These are phyloP conservation scores for Fomes fomentarius DNA, from an alignment of 1,284 basidiomycete genomes.

Conservation along the genomic window DNA sequence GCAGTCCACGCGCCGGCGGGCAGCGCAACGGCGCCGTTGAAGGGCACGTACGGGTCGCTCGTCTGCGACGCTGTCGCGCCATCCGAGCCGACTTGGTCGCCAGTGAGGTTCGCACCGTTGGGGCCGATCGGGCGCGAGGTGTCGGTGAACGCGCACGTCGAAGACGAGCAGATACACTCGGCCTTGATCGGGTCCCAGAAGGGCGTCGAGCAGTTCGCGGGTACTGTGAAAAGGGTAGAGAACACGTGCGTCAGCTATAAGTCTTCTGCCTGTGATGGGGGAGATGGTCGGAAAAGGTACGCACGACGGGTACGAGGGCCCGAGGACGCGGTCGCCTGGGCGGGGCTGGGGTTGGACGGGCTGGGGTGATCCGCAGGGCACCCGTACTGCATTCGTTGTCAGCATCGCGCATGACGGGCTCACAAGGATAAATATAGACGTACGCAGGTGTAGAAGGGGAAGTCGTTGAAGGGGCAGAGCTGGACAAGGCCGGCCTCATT, in stretches of 20 bases:
- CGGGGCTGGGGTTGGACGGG: constrained; percentile 64
- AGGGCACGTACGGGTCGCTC: constrained; percentile 46
- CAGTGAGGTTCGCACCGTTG: constrained; percentile 72
- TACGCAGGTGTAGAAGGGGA: constrained; percentile 80
- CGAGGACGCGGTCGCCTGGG: constrained; percentile 52
- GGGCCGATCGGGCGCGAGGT: constrained; percentile 72
- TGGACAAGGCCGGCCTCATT: constrained; percentile 64
- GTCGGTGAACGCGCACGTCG: constrained; percentile 64
- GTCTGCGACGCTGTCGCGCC: constrained; percentile 28
- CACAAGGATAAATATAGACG: constrained; percentile 29
- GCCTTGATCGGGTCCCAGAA: constrained; percentile 79
- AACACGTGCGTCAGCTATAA: neutral
- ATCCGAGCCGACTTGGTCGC: constrained; percentile 51
- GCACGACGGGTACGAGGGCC: constrained; percentile 56
- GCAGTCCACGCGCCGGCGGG: constrained; percentile 20
- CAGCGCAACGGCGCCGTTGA: constrained; percentile 43
- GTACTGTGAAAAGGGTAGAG: constrained; percentile 45
- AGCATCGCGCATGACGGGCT: neutral
- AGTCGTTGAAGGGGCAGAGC: constrained; percentile 70
- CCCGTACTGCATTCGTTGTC: constrained; percentile 57
- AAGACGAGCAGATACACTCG: constrained; percentile 62
- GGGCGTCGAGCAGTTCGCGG: constrained; percentile 75
- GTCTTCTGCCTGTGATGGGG: neutral
- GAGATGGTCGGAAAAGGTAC: constrained; percentile 28
- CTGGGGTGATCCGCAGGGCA: constrained; percentile 64